These are phyloP conservation scores for Xerocomus potaroensis DNA, from an alignment of 768 basidiomycete species.

Conservation along the genomic window DNA sequence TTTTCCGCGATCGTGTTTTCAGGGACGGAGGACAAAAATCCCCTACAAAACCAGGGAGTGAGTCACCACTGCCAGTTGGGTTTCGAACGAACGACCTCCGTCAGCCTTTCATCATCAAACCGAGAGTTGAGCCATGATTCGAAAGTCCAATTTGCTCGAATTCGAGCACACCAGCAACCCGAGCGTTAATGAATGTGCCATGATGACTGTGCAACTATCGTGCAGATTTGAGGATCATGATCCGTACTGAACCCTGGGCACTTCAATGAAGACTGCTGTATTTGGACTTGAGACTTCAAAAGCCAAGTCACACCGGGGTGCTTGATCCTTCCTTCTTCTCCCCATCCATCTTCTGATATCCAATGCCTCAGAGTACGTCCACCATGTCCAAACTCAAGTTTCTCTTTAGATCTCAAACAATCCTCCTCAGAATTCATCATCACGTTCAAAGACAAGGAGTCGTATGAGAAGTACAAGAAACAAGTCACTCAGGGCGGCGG, in stretches of 20 bases:
- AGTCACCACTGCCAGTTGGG: background rate
- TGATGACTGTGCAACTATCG: no score
- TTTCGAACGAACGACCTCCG: background rate
- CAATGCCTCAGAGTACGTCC: slow-evolving; percentile 21
- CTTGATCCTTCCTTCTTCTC: no score
- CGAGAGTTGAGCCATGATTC: no score
- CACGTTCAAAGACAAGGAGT: background rate
- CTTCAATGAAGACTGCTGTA: background rate
- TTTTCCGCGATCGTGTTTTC: background rate
- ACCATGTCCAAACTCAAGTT: background rate
- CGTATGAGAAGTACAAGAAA: slow-evolving; percentile 13
- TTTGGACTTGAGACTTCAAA: background rate
- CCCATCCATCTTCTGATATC: background rate
- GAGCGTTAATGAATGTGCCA: slow-evolving; percentile 2
- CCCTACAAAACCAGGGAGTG: slow-evolving; percentile 3
- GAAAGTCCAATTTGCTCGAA: no score
- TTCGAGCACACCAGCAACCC: no score
- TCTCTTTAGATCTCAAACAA: background rate
- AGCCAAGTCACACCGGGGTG: background rate
- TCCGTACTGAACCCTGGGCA: no score
- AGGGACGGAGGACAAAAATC: slow-evolving; percentile 10
- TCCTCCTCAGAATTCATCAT: slow-evolving; percentile 3
- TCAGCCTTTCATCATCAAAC: background rate
- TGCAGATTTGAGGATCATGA: no score
- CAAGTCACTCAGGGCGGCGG: slow-evolving; percentile 1